Evolutionary conservation across 169 alveolate species (phyloP).

Genomic region (Plasmodium sp.): DNA sequence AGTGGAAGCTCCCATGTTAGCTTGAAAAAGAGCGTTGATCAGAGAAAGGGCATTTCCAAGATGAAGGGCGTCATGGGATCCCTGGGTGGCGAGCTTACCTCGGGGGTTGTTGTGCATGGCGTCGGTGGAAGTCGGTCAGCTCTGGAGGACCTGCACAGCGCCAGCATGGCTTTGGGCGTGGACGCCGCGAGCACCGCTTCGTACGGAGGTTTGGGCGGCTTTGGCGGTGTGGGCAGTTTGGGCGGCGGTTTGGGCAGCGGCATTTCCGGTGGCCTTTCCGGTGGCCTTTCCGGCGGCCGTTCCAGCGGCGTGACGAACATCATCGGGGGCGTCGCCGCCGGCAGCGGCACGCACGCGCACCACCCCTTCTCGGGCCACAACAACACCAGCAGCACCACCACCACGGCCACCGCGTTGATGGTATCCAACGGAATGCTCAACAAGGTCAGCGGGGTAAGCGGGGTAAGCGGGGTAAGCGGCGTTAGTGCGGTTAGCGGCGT

Average conservation of each 20-base stretch:
- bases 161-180: neutral
- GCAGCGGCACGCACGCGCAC: neutral
- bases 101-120: neutral
- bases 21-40: neutral
- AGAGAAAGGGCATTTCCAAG: neutral
- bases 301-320: neutral
- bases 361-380: neutral
- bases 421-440: neutral
- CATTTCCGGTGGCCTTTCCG: neutral
- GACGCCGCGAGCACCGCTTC: neutral
- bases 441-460: neutral
- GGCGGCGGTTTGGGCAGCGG: too few relatives aligned
- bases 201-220: neutral
- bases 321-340: neutral
- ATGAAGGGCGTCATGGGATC: neutral
- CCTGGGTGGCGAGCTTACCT: neutral
- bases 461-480: too few relatives aligned
- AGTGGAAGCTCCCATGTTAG: neutral
- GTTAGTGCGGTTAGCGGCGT: neutral
- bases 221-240: neutral
- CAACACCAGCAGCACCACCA: neutral
- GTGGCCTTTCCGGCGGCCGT: neutral
- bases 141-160: neutral
- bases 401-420: slow-evolving; percentile 3
- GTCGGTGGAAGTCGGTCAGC: neutral